A percentile compares a stretch with the other conserved stretches of the same genome.
These are phyloP conservation scores for Ophiocordyceps camponoti-floridani DNA, from an alignment of 2,329 filamentous ascomycete species.

Conservation along the genomic window DNA sequence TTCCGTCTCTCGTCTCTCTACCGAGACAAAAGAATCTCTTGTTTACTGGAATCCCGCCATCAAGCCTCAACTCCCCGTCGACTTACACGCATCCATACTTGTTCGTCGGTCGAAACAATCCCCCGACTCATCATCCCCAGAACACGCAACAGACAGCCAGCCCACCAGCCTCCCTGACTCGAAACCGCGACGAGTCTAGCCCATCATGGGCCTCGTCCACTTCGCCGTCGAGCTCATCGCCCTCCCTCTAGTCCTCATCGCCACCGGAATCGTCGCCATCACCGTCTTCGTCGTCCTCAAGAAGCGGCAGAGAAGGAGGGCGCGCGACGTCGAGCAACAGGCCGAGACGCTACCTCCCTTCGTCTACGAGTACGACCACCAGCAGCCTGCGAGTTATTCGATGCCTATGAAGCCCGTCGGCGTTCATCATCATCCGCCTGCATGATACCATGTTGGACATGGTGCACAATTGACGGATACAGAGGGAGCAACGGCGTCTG, in stretches of 20 bases:
- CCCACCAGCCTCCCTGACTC: too few species aligned
- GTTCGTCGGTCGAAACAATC: too few species aligned
- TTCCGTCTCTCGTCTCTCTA: too few species aligned
- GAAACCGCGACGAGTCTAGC: neutral
- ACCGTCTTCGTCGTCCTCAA: neutral
- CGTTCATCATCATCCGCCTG: neutral
- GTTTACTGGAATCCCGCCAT: too few species aligned
- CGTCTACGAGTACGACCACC: neutral
- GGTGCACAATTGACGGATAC: too few species aligned
- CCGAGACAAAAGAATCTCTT: too few species aligned
- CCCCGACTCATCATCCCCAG: too few species aligned
- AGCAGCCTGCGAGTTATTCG: neutral
- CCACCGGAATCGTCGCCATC: neutral
- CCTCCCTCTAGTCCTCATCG: neutral
- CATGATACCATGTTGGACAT: too few species aligned
- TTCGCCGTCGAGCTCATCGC: neutral
- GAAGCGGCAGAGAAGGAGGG: neutral
- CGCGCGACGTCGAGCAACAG: neutral
- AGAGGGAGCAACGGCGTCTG: too few species aligned
- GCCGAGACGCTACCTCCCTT: neutral
- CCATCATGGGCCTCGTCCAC: neutral
- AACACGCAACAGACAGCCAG: too few species aligned
- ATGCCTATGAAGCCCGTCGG: neutral
- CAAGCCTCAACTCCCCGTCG: too few species aligned
- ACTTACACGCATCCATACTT: too few species aligned